phyloP scores from a whole-genome alignment of 2,329 filamentous ascomycete species.

The Trichoderma guizhouense region DNA sequence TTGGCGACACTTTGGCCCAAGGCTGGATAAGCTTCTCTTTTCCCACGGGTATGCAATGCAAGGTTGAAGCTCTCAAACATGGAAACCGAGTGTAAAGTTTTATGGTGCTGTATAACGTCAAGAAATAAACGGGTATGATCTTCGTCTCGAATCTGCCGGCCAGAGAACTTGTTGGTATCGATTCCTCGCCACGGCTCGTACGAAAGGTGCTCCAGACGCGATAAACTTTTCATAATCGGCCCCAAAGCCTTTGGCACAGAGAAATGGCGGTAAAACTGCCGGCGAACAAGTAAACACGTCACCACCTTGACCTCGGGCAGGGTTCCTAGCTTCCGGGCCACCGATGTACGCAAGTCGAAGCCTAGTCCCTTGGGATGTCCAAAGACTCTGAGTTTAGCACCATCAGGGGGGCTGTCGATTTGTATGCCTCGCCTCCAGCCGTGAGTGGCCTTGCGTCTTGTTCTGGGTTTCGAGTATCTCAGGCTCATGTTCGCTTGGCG shows the following conservation, averaged over 20 bases:
- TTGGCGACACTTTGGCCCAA: background rate
- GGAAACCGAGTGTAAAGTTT: background rate
- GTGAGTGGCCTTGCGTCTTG: background rate
- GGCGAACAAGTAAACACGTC: background rate
- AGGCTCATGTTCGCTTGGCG: accelerated
- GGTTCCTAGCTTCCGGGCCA: background rate
- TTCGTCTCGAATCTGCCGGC: background rate
- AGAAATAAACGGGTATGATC: background rate
- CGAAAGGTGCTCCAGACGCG: background rate
- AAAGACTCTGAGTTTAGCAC: background rate
- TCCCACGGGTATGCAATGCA: accelerated
- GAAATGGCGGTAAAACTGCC: background rate
- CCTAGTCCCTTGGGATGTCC: background rate
- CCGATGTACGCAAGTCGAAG: background rate
- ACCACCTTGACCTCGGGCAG: background rate
- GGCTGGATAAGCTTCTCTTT: background rate
- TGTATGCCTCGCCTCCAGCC: background rate
- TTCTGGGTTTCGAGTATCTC: background rate
- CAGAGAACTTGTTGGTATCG: background rate
- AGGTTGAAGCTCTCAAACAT: background rate
- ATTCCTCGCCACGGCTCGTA: background rate
- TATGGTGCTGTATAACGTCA: background rate
- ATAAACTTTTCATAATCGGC: background rate
- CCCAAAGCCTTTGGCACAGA: background rate
- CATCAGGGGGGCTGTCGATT: background rate